Base-by-base conservation (phyloP, 163 green algal species). In the Chlamydomonas reinhardtii region DNA sequence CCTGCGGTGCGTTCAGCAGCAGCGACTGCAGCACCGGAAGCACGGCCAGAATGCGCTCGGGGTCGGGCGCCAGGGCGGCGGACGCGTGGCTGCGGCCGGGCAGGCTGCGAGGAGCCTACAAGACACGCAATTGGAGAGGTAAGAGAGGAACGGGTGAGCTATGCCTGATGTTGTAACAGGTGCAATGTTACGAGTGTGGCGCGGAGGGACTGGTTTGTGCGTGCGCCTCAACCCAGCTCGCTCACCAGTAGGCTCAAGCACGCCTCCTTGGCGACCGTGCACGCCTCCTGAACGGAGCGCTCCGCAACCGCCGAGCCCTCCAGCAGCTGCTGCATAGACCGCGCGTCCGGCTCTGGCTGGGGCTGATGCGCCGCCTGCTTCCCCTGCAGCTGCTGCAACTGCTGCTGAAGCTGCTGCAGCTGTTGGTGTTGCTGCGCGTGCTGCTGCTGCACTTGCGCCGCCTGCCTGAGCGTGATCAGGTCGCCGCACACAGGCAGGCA, bases 401-500 rank as follows among this genome's bases (percentile, higher is more conserved):
- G 54, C 59, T 64, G 61, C 35, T 59, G 34, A 34, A 19, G 15
- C 74, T 62, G 65, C 22, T 22, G 64, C 22, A 17, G 64, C 12
- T 19, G 32, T 52, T 43, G 78, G 31, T n/a, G 65, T 52, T 70
- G 79, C 25, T 73, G 69, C 31, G 52, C 9, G 2, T 22, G 35
- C 22, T 35, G 37, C 37, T 70, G 74, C 35, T 61, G 52, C 27
- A 22, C 37, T 1, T 74, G 82, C 56, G 19, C 25, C 52, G 54
- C 25, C 24, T 25, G 48, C 56, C 4, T 27, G 12, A 20, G 25
- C 39, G 66, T 11, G 48, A 73, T n/a, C 34, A 73, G 35, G 54
- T 77, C 35, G 34, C 56, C 22, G 54, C 80, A 86, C 19, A 79
- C 48, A 5, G 80, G 80, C 80, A 86, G 56, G 35, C 54, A 79